Evolutionary conservation across 305 asterid species (phyloP), one percentile per base, ranked within the genome.

Genomic region (Fraxinus dipetala): DNA sequence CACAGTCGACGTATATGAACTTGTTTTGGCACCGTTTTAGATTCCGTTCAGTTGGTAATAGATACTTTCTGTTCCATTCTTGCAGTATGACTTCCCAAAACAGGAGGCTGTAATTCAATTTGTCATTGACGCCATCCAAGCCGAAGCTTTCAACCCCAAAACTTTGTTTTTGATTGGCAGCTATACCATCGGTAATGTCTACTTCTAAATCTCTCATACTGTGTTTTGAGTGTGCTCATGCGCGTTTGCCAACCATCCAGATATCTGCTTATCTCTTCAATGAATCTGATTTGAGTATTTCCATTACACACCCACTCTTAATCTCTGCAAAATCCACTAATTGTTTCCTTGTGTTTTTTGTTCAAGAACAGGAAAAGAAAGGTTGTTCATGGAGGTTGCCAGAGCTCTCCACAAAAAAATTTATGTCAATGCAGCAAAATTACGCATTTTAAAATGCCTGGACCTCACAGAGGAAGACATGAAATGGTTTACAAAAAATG

Each of bases 11-110:
- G 0, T 31, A 4, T 31, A 45, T 30, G n/a, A 9, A 6, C 67
- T 78, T 28, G 48, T 36, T 67, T 38, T 56, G 77, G 24, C 48
- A 35, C 43, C 31, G 38, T 75, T 20, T 1, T 80, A 69, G 18
- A 38, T 67, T 75, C 72, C 56, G 26, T 11, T 43, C 63, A 74
- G 76, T 63, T 78, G 56, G 72, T 80, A 75, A 35, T 72, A 4
- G n/a, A 67, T 81, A 7, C 76, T 80, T 45, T 72, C 76, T 67
- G 83, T 77, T 74, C 56, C 78, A 28, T 74, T 79, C 75, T 80
- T 86, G 91, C 95, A 96, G 99, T 93, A 96, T 84, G 94, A 94
- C 90, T 96, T 96, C 75, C 99, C 99, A 9, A 93, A 96, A 82
- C 98, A 94, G 87, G 98, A 93, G 72, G 88, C 93, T 18, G 87